These are phyloP conservation scores for Bryoerythrophyllum caledonicum DNA, from an alignment of 225 moss, liverwort and hornwort genomes.

Conservation along the genomic window DNA sequence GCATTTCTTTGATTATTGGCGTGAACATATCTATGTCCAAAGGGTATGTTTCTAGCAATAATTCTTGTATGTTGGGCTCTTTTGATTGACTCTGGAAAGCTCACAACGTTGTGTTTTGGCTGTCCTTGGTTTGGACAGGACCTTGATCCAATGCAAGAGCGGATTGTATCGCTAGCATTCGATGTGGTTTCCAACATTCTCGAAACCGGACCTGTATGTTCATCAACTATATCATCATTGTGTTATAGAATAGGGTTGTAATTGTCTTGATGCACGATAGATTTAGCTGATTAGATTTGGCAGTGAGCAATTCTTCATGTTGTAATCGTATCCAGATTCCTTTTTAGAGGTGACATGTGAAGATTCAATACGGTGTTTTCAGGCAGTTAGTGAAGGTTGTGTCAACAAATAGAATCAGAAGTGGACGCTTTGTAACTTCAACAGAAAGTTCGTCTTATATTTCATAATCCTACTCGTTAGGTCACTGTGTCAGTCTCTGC, in stretches of 20 bases:
- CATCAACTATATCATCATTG: slow-evolving; percentile 1
- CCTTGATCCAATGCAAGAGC: slow-evolving; percentile 91
- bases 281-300: no score
- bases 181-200: slow-evolving; percentile 89
- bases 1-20: slow-evolving; percentile 2
- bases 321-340: no score
- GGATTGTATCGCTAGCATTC: slow-evolving; percentile 79
- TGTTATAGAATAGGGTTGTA: slow-evolving; percentile 1
- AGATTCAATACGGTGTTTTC: background rate
- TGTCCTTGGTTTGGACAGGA: slow-evolving; percentile 61
- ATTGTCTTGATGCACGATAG: slow-evolving; percentile 3
- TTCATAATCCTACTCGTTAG: background rate
- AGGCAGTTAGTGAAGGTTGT: background rate
- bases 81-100: slow-evolving; percentile 16
- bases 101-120: background rate
- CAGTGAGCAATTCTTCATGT: no score
- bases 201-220: slow-evolving; percentile 94
- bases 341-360: no score
- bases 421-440: background rate
- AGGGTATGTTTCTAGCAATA: background rate
- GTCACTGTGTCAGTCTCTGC: background rate
- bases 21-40: background rate
- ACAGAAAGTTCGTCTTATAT: background rate
- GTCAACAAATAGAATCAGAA: background rate
- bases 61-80: background rate